Evolutionary conservation across 2,329 filamentous ascomycete species (phyloP), one percentile per base, ranked within the genome.

Genomic region (Cercospora sojina): DNA sequence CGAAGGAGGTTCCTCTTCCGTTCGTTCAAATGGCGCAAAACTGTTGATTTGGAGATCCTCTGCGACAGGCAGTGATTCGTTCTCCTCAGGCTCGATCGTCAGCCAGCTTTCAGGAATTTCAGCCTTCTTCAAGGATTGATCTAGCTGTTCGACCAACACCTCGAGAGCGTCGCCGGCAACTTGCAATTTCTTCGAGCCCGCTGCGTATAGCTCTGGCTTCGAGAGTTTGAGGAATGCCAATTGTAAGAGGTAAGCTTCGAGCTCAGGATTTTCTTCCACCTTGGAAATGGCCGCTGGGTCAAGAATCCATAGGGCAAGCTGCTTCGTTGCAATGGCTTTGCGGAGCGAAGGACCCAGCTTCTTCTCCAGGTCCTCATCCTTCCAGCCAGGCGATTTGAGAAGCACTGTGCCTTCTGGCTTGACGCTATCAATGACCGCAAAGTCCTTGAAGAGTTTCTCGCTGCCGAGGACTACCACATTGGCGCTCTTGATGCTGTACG

Each of bases 311-410:
- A 99, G 84, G 69, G 89, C 82, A 35, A 93, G 82, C 35, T 85
- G 84, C 79, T 91, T 92, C 74, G 88, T 84, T 62, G 88, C 87
- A 59, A 97, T 80, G 13, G 85, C 83, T 79, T 91, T 92, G 76
- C 91, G 89, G 70, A 95, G 86, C 56, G 83, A 78, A 41, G 85
- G 83, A 1, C 92, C 87, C 5, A 99, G 83, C 73, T 91, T 89
- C 86, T 96, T 96, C 82, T 98, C 94, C 6, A 93, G 78, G 38
- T 97, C 93, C 53, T 96, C 94, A 60, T 92, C 87, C 81, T 96
- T 97, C 78, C 92, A 87, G 72, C 88, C 89, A 29, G 91, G 85
- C 25, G 95, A 85, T 74, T 89, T 91, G 49, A 97, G 75, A 64
- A 78, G 67, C 3, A 74, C 62, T 12, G 73, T 76, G 43, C 75